Conservation (phyloP, 78 protist genomes). For the Paratrimastix pyriformis region DNA sequence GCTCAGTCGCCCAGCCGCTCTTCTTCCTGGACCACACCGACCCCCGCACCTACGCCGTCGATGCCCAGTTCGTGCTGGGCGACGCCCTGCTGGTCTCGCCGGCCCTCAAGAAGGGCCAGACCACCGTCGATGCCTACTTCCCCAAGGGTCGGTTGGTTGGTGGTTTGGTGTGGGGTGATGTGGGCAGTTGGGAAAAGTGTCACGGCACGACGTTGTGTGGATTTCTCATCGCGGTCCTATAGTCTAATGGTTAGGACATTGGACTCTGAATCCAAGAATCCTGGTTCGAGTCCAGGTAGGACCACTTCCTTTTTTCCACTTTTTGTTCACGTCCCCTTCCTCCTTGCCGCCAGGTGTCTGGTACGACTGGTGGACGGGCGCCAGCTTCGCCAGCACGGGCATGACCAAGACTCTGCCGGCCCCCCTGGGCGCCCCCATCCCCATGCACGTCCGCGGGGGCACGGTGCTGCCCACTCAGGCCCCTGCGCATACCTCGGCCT, state of each 20-base stretch:
- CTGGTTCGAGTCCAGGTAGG: no score
- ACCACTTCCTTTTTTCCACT: no score
- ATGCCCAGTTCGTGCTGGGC: slow-evolving; percentile 8
- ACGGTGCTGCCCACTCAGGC: background rate
- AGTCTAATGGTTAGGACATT: no score
- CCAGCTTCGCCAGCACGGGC: no score
- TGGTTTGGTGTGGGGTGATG: background rate
- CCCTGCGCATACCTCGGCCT: slow-evolving; percentile 1
- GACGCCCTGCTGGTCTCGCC: background rate
- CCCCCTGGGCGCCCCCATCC: no score
- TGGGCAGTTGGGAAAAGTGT: background rate
- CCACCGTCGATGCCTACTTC: slow-evolving; percentile 6
- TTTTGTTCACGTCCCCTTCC: no score
- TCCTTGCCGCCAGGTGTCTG: no score
- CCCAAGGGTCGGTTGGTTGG: slow-evolving; percentile 3
- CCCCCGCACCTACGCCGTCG: background rate
- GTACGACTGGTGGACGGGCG: no score
- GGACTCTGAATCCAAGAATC: no score
- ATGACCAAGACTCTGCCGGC: no score
- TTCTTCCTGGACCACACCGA: background rate
- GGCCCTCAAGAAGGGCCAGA: background rate
- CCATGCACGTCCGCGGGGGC: background rate
- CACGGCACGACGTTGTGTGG: background rate
- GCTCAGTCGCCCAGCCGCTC: background rate
- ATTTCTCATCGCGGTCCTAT: no score